Percentiles rank a stretch among this genome's conserved stretches.
phyloP scores from a whole-genome alignment of 192 early-diverging fungal genomes.

The Coemansia sp. region DNA sequence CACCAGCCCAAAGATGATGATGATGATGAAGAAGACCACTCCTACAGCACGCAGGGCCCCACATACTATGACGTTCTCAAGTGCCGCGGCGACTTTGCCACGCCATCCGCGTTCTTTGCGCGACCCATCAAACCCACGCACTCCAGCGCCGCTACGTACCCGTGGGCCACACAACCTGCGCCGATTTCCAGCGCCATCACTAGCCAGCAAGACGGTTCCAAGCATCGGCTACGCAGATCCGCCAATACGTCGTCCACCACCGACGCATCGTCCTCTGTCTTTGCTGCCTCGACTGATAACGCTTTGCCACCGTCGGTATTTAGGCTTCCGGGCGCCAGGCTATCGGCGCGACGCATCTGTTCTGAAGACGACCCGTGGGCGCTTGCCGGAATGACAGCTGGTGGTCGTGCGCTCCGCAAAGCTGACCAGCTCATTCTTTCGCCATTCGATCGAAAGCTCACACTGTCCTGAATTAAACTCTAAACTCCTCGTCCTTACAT shows the following conservation, averaged over 20 bases:
- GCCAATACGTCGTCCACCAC: neutral
- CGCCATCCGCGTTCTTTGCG: constrained; percentile 33
- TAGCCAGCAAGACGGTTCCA: constrained; percentile 6
- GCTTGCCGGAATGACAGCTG: constrained; percentile 37
- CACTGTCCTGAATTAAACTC: neutral
- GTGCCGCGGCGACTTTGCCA: constrained; percentile 38
- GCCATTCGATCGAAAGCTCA: constrained; percentile 39
- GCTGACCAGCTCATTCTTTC: constrained; percentile 37
- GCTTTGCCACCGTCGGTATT: constrained; percentile 45
- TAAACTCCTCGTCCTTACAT: neutral
- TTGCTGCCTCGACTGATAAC: constrained; percentile 12
- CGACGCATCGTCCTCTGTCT: constrained; percentile 26
- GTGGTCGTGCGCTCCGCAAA: constrained; percentile 35
- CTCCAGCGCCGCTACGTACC: constrained; percentile 12
- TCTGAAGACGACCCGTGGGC: constrained; percentile 19
- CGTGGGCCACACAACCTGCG: constrained; percentile 28
- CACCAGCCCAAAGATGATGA: too few species aligned
- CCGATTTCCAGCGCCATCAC: neutral
- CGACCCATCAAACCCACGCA: constrained; percentile 31
- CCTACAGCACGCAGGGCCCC: neutral
- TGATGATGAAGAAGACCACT: too few species aligned
- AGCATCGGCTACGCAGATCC: constrained; percentile 31
- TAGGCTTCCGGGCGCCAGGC: constrained; percentile 21
- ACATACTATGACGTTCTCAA: constrained; percentile 56
- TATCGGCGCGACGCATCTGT: neutral